A percentile compares a stretch with the other conserved stretches of the same genome.
Evolutionary conservation across 1,284 basidiomycete species (phyloP).

Genomic region (Sanguinoderma infundibulare): DNA sequence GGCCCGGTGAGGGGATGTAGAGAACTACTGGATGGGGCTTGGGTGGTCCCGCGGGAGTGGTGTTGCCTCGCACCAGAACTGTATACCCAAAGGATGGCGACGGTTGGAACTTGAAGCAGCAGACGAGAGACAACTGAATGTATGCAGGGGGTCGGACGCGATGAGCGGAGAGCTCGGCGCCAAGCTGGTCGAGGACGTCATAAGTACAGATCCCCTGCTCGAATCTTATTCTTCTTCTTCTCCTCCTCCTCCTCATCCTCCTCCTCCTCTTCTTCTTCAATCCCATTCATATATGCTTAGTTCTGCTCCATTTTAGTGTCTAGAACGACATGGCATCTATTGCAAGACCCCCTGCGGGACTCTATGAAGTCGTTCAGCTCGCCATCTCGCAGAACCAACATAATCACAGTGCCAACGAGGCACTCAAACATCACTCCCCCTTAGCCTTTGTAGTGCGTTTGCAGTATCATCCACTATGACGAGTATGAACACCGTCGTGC

Average conservation of each 20-base stretch:
- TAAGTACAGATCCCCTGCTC: neutral
- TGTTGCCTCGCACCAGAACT: no score
- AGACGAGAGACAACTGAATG: no score
- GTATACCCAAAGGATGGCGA: no score
- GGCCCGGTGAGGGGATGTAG: no score
- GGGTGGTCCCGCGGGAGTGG: no score
- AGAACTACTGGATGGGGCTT: no score
- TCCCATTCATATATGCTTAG: neutral
- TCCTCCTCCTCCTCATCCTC: neutral
- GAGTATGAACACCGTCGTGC: neutral
- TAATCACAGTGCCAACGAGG: constrained; percentile 2
- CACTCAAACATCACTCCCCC: constrained; percentile 25
- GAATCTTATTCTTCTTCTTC: neutral
- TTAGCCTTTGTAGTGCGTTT: constrained; percentile 17
- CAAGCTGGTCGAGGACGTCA: neutral
- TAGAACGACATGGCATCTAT: constrained; percentile 29
- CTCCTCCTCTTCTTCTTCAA: neutral
- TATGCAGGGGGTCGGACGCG: no score
- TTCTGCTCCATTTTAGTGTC: neutral
- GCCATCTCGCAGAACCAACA: constrained; percentile 20
- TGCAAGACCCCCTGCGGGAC: constrained; percentile 27
- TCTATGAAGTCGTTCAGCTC: constrained; percentile 30
- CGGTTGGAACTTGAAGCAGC: no score
- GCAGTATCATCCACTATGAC: neutral
- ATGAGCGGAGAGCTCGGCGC: no score